Evolutionary conservation across 2,329 filamentous ascomycete genomes (phyloP), one percentile per base, ranked within the genome.

Genomic region (Xylariaceae sp.): DNA sequence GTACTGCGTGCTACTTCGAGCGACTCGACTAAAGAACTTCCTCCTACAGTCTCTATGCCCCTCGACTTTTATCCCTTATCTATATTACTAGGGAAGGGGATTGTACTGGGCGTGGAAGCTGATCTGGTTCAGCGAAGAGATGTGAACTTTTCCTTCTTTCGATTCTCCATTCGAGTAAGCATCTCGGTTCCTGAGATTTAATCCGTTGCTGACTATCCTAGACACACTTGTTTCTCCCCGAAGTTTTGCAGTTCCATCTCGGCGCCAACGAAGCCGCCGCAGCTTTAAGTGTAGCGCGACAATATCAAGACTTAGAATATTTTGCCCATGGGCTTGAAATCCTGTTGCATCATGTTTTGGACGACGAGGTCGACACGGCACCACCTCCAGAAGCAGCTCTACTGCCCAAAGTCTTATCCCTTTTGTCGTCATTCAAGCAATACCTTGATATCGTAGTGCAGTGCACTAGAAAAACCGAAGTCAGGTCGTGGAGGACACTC

Each of bases 11-110:
- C 87, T 17, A 83, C 85, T 19, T 83, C 85, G 7, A 75, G 78
- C 36, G 86, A 89, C 56, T 71, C 82, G 19, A 77, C 79, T 12
- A 82, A 84, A 56, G 89, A 95, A 47, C 70, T 95, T 3, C 87
- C 89, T 2, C 78, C 82, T 9, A 83, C 89, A 2, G 86, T 96
- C 11, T 82, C 86, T 19, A 83, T 97, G 50, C 81, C 88, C 0
- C 77, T 96, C n/a, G 94, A 99, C 69, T 99, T 97, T 69, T 97
- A 97, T 64, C 94, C 94, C 0, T 74, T 97, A 13, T 96, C 92
- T 1, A 83, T 93, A 2, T 74, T 97, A 5, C 75, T 96, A n/a
- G 86, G 86, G 53, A 97, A 97, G 69, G 93, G 90, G 1, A 90
- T 97, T 53, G 77, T 97, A 2, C 78, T 97, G 46, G 94, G 94